These are phyloP conservation scores for Trypanosomatidae sp. DNA, from an alignment of 208 protist species.

Conservation along the genomic window DNA sequence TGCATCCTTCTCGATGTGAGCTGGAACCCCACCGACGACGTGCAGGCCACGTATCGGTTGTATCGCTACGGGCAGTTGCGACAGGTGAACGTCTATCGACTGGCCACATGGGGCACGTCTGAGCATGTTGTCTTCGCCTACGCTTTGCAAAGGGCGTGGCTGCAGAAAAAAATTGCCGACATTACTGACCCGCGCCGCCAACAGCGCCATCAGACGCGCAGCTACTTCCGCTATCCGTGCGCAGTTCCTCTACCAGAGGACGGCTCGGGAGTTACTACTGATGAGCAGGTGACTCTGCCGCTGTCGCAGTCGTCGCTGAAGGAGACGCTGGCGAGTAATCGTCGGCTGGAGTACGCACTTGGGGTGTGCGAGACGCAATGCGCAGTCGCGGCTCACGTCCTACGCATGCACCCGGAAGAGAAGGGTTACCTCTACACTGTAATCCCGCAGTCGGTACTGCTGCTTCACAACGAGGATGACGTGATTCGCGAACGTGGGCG, in stretches of 20 bases:
- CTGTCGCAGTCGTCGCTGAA: background rate
- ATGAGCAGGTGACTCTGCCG: background rate
- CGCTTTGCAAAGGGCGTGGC: conserved; percentile 83
- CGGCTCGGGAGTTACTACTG: background rate
- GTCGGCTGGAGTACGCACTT: conserved; percentile 7
- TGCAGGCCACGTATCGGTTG: conserved; percentile 93
- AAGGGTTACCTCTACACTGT: conserved; percentile 44
- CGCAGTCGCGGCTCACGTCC: conserved; percentile 26
- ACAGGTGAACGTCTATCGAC: conserved; percentile 91
- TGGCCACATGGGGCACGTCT: conserved; percentile 90
- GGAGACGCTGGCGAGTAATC: background rate
- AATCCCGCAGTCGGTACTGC: conserved; percentile 57
- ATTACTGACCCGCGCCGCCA: conserved; percentile 70
- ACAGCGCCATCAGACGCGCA: conserved; percentile 65
- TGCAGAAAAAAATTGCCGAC: conserved; percentile 86
- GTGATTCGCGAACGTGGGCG: conserved; percentile 52
- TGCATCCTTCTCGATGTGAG: conserved; percentile 95
- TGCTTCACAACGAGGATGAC: conserved; percentile 72
- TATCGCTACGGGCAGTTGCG: conserved; percentile 94
- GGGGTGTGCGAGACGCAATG: conserved; percentile 39
- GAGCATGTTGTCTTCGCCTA: conserved; percentile 93
- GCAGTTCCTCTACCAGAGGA: conserved; percentile 35
- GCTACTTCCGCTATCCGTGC: conserved; percentile 82
- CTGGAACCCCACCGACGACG: conserved; percentile 91
- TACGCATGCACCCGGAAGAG: conserved; percentile 20